Evolutionary conservation across 2,329 filamentous ascomycete genomes (phyloP).

Genomic region (Didymella lethalis): DNA sequence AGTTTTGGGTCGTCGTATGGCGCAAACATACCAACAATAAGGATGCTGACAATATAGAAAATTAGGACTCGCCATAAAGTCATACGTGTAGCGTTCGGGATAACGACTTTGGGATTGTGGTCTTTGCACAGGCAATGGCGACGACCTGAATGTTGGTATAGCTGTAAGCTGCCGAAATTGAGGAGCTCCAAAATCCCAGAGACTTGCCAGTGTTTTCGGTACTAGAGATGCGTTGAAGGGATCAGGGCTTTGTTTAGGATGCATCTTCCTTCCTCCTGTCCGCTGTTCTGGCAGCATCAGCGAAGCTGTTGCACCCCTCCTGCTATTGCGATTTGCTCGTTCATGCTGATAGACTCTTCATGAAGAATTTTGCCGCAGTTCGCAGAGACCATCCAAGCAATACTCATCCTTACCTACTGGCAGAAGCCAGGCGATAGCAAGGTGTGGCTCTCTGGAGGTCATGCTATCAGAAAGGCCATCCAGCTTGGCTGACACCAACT

Average conservation of each 20-base stretch:
- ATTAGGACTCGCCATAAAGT: slow-evolving; percentile 91
- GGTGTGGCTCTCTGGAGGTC: slow-evolving; percentile 18
- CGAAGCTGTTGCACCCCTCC: slow-evolving; percentile 4
- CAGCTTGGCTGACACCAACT: slow-evolving; percentile 22
- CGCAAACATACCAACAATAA: slow-evolving; percentile 52
- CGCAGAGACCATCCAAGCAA: slow-evolving; percentile 15
- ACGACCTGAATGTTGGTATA: slow-evolving; percentile 81
- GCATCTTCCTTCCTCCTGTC: not conserved
- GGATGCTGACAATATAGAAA: slow-evolving; percentile 53
- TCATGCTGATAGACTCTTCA: slow-evolving; percentile 1
- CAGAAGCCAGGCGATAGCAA: slow-evolving; percentile 16
- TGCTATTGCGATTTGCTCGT: not conserved
- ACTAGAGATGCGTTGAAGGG: slow-evolving; percentile 54
- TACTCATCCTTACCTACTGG: slow-evolving; percentile 22
- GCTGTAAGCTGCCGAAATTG: slow-evolving; percentile 77
- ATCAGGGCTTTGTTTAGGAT: slow-evolving; percentile 45
- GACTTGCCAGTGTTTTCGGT: slow-evolving; percentile 65
- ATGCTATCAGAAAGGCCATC: slow-evolving; percentile 19
- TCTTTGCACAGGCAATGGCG: slow-evolving; percentile 80
- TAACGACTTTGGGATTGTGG: slow-evolving; percentile 78
- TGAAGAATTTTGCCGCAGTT: slow-evolving; percentile 1
- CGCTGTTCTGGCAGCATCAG: slow-evolving; percentile 1
- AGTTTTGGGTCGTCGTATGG: slow-evolving; percentile 43
- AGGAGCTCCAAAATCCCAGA: slow-evolving; percentile 77
- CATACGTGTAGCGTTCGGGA: slow-evolving; percentile 91